These are phyloP conservation scores for Citrullus mucosospermus DNA, from an alignment of 306 rosid genomes.

Conservation along the genomic window DNA sequence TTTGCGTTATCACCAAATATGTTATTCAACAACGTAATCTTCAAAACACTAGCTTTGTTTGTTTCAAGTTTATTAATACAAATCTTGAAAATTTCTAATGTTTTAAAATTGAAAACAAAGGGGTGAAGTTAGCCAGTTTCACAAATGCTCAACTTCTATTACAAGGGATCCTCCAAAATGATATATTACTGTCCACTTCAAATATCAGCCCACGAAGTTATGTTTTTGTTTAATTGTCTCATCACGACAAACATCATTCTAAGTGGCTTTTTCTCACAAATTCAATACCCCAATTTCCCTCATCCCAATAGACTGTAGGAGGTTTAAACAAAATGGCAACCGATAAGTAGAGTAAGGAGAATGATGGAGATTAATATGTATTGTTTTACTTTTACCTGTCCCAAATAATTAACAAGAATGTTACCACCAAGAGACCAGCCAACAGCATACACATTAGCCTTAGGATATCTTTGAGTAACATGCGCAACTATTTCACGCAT, in stretches of 20 bases:
- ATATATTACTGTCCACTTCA: not conserved
- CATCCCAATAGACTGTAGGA: not conserved
- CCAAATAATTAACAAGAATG: conserved; percentile 86
- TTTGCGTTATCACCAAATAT: not conserved
- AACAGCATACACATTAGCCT: conserved; percentile 68
- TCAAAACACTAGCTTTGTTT: not conserved
- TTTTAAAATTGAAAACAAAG: not conserved
- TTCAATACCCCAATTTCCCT: not conserved
- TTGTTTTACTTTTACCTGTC: conserved; percentile 37
- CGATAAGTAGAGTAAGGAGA: not conserved
- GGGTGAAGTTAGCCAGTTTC: not conserved
- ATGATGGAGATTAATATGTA: not conserved
- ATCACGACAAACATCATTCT: not conserved
- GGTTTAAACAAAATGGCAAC: not conserved
- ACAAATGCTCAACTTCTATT: not conserved
- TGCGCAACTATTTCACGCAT: conserved; percentile 62
- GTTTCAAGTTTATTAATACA: not conserved
- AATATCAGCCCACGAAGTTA: not conserved
- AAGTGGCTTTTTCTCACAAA: not conserved
- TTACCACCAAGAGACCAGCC: conserved; percentile 99
- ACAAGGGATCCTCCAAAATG: not conserved
- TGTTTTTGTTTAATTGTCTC: not conserved
- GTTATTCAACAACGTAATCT: not conserved
- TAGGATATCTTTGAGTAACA: conserved; percentile 47
- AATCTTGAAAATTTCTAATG: not conserved